Conservation (phyloP, 2,329 filamentous ascomycete genomes). For the Scortechinia acanthostroma region DNA sequence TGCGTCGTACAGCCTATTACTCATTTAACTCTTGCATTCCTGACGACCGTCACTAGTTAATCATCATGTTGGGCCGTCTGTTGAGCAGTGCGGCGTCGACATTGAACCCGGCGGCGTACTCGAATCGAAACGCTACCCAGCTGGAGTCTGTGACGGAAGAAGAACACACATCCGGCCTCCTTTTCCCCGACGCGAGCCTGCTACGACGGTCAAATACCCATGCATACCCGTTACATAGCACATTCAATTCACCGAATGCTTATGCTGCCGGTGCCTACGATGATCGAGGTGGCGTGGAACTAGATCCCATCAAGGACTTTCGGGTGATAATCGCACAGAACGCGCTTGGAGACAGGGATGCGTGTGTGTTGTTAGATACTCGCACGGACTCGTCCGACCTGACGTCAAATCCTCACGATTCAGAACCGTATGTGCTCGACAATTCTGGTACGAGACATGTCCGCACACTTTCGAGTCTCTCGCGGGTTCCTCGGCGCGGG, state of each 20-base stretch:
- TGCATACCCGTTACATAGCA: slow-evolving; percentile 27
- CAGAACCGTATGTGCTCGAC: slow-evolving; percentile 20
- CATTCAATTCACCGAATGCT: slow-evolving; percentile 29
- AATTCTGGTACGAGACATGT: slow-evolving; percentile 18
- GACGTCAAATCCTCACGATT: slow-evolving; percentile 19
- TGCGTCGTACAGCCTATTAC: background rate
- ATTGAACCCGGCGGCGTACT: slow-evolving; percentile 26
- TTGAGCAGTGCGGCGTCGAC: slow-evolving; percentile 31
- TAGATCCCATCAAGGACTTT: slow-evolving; percentile 31
- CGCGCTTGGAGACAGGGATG: slow-evolving; percentile 34
- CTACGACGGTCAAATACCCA: slow-evolving; percentile 27
- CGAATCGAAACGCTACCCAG: slow-evolving; percentile 20
- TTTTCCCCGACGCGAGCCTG: slow-evolving; percentile 32
- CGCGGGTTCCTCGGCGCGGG: slow-evolving; percentile 20
- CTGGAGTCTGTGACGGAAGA: slow-evolving; percentile 37
- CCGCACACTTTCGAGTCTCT: slow-evolving; percentile 22
- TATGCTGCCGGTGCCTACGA: slow-evolving; percentile 31
- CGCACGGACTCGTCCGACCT: slow-evolving; percentile 15
- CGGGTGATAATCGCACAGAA: slow-evolving; percentile 36
- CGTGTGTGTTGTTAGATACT: slow-evolving; percentile 33
- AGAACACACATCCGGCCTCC: slow-evolving; percentile 34
- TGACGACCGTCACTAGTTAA: background rate
- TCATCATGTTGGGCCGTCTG: slow-evolving; percentile 29
- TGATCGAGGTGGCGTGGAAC: slow-evolving; percentile 32
- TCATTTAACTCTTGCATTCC: too few relatives aligned